These are phyloP conservation scores for Fusarium coffeatum DNA, from an alignment of 2,329 filamentous ascomycete species.

Conservation along the genomic window DNA sequence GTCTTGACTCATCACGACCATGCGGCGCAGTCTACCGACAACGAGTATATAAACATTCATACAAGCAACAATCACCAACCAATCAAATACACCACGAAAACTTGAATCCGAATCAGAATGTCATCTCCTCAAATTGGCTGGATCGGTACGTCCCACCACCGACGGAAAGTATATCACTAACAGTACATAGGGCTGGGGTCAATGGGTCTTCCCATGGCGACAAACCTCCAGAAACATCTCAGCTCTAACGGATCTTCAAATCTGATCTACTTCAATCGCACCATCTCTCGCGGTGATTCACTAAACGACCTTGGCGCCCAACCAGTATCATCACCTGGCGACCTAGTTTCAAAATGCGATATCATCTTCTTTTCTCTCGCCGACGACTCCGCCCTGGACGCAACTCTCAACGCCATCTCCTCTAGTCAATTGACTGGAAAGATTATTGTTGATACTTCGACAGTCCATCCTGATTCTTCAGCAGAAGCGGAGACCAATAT, in stretches of 20 bases:
- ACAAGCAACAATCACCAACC: neutral
- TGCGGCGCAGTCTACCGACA: neutral
- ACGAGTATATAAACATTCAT: neutral
- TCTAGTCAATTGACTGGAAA: slow-evolving; percentile 50
- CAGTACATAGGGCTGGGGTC: slow-evolving; percentile 58
- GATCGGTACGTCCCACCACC: slow-evolving; percentile 2
- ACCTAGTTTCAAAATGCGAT: slow-evolving; percentile 48
- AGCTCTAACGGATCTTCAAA: slow-evolving; percentile 26
- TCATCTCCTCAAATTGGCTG: slow-evolving; percentile 19
- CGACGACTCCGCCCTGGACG: slow-evolving; percentile 55
- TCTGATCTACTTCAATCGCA: slow-evolving; percentile 60
- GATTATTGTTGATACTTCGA: slow-evolving; percentile 62
- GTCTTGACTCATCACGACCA: neutral
- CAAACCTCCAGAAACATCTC: slow-evolving; percentile 60
- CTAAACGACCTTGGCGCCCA: slow-evolving; percentile 47
- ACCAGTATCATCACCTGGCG: slow-evolving; percentile 34
- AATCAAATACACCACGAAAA: neutral
- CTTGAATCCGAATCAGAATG: neutral
- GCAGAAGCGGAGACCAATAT: slow-evolving; percentile 47
- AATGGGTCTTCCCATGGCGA: slow-evolving; percentile 63
- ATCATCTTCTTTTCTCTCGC: slow-evolving; percentile 57
- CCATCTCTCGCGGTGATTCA: slow-evolving; percentile 56
- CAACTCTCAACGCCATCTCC: slow-evolving; percentile 48
- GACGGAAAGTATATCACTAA: rapidly evolving
- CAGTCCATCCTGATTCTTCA: slow-evolving; percentile 60